A percentile compares a stretch with the other conserved stretches of the same genome.
phyloP scores from a whole-genome alignment of 1,139 yeast species.

The Candida mesenterica region DNA sequence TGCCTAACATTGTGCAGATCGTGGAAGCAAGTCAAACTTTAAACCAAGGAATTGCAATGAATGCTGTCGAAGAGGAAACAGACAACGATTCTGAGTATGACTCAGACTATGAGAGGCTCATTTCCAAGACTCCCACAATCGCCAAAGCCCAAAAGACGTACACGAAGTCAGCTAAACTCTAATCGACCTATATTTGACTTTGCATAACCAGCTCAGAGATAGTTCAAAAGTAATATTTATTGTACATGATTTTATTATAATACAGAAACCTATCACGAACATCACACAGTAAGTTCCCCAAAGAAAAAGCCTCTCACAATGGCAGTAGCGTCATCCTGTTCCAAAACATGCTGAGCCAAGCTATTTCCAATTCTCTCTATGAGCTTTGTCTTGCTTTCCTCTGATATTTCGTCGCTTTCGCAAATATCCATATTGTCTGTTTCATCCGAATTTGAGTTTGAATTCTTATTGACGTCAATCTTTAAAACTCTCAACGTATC shows the following conservation, averaged over 20 bases:
- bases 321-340: constrained; percentile 53
- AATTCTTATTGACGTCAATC: constrained; percentile 25
- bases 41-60: too few relatives aligned
- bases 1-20: too few relatives aligned
- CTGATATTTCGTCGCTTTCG: constrained; percentile 33
- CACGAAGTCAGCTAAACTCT: too few relatives aligned
- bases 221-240: too few relatives aligned
- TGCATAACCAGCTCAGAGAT: too few relatives aligned
- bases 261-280: neutral
- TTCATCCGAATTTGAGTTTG: constrained; percentile 17
- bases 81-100: constrained; percentile 9
- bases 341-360: constrained; percentile 50
- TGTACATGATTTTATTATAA: too few relatives aligned
- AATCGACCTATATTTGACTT: too few relatives aligned
- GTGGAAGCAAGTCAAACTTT: too few relatives aligned
- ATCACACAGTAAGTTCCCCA: constrained; percentile 50
- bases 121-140: constrained; percentile 11
- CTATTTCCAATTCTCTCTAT: constrained; percentile 60
- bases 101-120: constrained; percentile 16
- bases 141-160: constrained; percentile 10
- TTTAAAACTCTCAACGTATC: constrained; percentile 51
- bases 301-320: constrained; percentile 73
- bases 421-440: constrained; percentile 29
- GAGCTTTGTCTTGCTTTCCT: constrained; percentile 46
- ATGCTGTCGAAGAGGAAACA: neutral